These are phyloP conservation scores for Camelina neglecta DNA, from an alignment of 345 rosid species.

Conservation along the genomic window DNA sequence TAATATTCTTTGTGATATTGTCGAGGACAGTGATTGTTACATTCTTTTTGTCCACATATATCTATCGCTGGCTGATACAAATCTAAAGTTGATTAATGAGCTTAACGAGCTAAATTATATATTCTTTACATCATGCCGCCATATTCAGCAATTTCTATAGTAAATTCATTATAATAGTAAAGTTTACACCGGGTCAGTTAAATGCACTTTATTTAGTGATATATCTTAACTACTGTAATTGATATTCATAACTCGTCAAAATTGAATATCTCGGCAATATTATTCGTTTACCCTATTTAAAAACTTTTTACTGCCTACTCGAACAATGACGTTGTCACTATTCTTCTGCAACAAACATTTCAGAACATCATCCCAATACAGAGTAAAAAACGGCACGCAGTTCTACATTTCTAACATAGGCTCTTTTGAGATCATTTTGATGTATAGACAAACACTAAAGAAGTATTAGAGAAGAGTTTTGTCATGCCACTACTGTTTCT, in stretches of 20 bases:
- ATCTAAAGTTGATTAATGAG: not conserved
- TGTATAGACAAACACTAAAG: too few species aligned
- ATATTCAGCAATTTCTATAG: not conserved
- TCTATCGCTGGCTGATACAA: not conserved
- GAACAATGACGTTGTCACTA: not conserved
- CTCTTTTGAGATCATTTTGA: too few species aligned
- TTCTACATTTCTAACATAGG: too few species aligned
- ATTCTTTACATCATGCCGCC: not conserved
- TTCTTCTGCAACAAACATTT: not conserved
- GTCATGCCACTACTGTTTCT: too few species aligned
- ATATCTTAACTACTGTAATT: too few species aligned
- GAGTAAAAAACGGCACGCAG: too few species aligned
- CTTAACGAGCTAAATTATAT: not conserved
- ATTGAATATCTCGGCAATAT: too few species aligned
- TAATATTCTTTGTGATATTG: constrained; percentile 18
- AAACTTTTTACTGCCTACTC: not conserved
- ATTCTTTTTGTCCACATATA: constrained; percentile 14
- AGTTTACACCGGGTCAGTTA: too few species aligned
- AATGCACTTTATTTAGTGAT: too few species aligned
- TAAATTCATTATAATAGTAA: not conserved
- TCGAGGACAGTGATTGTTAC: constrained; percentile 24
- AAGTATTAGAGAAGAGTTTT: too few species aligned
- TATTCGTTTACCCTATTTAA: not conserved
- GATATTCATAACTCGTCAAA: not conserved
- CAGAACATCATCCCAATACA: not conserved